A percentile compares a stretch with the other conserved stretches of the same genome.
phyloP scores from a whole-genome alignment of 2,329 filamentous ascomycete species.

The Trichophyton verrucosum region DNA sequence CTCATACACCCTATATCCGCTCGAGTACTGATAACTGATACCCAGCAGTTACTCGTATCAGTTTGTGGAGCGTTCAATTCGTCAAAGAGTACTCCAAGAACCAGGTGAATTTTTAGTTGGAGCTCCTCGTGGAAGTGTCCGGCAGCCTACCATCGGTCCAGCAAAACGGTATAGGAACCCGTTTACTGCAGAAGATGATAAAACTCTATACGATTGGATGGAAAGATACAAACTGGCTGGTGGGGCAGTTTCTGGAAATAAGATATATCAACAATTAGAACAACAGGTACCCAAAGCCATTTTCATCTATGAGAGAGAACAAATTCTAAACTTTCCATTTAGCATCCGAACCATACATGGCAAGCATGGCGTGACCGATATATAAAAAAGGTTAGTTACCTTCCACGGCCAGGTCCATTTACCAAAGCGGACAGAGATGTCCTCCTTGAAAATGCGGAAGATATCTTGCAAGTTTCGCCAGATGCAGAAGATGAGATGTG shows the following conservation, averaged over 20 bases:
- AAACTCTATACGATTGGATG: conserved; percentile 34
- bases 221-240: conserved; percentile 23
- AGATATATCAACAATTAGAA: conserved; percentile 35
- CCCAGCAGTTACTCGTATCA: conserved; percentile 41
- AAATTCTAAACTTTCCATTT: conserved; percentile 3
- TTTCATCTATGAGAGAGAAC: background rate
- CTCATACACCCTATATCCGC: background rate
- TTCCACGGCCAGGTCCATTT: conserved; percentile 25
- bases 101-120: conserved; percentile 38
- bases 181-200: conserved; percentile 35
- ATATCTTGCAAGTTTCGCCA: conserved; percentile 15
- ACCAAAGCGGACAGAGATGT: conserved; percentile 14
- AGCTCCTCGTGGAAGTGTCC: conserved; percentile 30
- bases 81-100: conserved; percentile 36
- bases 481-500: conserved; percentile 16
- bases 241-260: conserved; percentile 28
- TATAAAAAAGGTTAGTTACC: conserved; percentile 28
- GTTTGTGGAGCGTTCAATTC: conserved; percentile 45
- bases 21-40: background rate
- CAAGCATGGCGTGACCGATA: conserved; percentile 41
- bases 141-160: conserved; percentile 30
- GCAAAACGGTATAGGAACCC: conserved; percentile 23
- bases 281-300: conserved; percentile 20
- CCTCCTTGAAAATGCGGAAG: conserved; percentile 16
- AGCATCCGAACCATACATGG: conserved; percentile 36